Evolutionary conservation across 148 eudicot species (phyloP).

Genomic region (Amaranthus cruentus): DNA sequence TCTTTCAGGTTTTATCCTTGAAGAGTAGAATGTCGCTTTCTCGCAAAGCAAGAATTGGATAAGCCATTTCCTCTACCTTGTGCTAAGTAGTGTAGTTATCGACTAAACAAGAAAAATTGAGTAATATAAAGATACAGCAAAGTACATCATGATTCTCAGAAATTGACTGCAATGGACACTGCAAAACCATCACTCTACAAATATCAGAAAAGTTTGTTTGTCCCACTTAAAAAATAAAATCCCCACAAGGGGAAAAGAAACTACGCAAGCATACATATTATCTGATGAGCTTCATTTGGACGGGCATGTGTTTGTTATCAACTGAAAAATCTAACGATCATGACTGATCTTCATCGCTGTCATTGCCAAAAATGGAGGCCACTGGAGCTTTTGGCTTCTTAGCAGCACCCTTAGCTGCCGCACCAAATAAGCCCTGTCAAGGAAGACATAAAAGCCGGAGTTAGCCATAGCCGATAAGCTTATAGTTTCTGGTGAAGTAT

Average conservation of each 20-base stretch:
- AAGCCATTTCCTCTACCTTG: neutral
- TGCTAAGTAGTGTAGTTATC: neutral
- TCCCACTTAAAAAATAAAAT: neutral
- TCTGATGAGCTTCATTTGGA: neutral
- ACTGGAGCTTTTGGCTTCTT: conserved; percentile 79
- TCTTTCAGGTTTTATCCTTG: too few relatives aligned
- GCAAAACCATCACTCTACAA: neutral
- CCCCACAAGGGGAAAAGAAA: neutral
- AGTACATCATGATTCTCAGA: neutral
- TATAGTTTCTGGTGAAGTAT: too few relatives aligned
- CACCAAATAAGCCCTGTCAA: conserved; percentile 39
- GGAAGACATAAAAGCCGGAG: conserved; percentile 6
- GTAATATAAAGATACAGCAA: conserved; percentile 3
- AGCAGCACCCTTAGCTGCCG: conserved; percentile 45
- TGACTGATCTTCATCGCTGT: conserved; percentile 68
- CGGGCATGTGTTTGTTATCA: neutral
- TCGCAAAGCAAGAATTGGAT: too few relatives aligned
- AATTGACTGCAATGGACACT: neutral
- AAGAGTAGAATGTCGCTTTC: too few relatives aligned
- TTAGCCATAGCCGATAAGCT: neutral
- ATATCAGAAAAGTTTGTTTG: neutral
- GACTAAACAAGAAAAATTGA: neutral
- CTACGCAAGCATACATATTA: neutral
- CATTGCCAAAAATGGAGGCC: conserved; percentile 65
- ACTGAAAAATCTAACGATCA: conserved; percentile 7